Conservation (phyloP, 2,329 filamentous ascomycete genomes). For the Xylariaceae sp. region DNA sequence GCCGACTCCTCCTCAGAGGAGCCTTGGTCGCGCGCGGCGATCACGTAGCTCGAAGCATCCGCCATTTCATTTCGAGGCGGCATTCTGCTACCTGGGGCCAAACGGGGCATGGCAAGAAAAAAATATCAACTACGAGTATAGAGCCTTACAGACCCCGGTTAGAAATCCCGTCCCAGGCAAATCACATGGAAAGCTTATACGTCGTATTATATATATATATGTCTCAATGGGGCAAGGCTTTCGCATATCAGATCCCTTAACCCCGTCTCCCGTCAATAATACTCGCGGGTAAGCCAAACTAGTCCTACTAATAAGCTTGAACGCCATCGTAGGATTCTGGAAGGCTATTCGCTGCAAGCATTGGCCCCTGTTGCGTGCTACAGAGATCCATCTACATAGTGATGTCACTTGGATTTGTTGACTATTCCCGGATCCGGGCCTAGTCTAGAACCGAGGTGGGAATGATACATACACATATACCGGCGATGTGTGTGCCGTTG, state of each 20-base stretch:
- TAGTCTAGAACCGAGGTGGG: too few relatives aligned
- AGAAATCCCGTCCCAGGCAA: background rate
- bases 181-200: background rate
- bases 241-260: background rate
- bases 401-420: background rate
- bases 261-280: background rate
- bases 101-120: background rate
- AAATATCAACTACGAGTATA: background rate
- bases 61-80: conserved; percentile 1
- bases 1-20: background rate
- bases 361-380: background rate
- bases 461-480: too few relatives aligned
- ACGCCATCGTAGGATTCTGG: background rate
- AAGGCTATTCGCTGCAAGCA: background rate
- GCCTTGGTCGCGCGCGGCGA: conserved; percentile 10
- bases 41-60: conserved; percentile 12
- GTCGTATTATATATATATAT: background rate
- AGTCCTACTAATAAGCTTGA: background rate
- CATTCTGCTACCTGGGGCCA: background rate
- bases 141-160: background rate
- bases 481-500: too few relatives aligned
- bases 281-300: background rate
- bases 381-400: background rate
- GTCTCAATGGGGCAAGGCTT: background rate
- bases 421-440: background rate